A percentile compares a stretch with the other conserved stretches of the same genome.
These are phyloP conservation scores for Phytopythium boreale DNA, from an alignment of 352 stramenopile species.

Conservation along the genomic window DNA sequence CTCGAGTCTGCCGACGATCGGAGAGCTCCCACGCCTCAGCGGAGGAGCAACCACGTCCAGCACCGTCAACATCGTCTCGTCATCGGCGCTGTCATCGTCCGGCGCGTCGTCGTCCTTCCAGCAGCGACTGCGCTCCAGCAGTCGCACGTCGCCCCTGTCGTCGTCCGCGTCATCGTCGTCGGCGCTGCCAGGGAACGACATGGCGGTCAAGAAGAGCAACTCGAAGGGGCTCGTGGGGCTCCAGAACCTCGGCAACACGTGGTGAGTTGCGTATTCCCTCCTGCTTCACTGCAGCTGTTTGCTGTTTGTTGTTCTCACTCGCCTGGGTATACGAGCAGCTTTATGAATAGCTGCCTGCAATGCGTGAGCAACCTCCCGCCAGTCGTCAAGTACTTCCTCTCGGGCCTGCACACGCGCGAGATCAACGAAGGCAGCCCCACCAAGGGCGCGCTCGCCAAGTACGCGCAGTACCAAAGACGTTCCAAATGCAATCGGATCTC, in stretches of 20 bases:
- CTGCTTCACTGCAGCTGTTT: not conserved
- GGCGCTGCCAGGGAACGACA: not conserved
- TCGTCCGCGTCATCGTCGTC: slow-evolving; percentile 1
- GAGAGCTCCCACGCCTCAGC: slow-evolving; percentile 16
- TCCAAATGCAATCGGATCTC: not conserved
- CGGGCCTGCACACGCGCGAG: slow-evolving; percentile 34
- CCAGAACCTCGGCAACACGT: slow-evolving; percentile 82
- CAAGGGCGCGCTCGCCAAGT: slow-evolving; percentile 51
- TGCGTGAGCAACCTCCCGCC: slow-evolving; percentile 69
- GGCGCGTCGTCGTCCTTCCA: slow-evolving; percentile 11
- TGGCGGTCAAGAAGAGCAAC: slow-evolving; percentile 22
- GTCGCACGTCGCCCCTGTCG: slow-evolving; percentile 10
- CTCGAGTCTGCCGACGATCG: slow-evolving; percentile 17
- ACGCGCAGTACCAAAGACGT: not conserved
- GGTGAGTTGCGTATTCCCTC: slow-evolving; percentile 21
- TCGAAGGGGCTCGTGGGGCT: slow-evolving; percentile 53
- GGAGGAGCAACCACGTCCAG: slow-evolving; percentile 9
- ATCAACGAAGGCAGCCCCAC: slow-evolving; percentile 59
- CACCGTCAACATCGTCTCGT: slow-evolving; percentile 24
- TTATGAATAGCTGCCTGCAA: slow-evolving; percentile 88
- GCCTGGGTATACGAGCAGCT: slow-evolving; percentile 29
- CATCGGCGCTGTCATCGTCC: slow-evolving; percentile 9
- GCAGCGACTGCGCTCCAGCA: slow-evolving; percentile 3
- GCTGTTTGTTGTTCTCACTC: slow-evolving; percentile 1
- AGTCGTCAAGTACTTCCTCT: slow-evolving; percentile 57